phyloP scores from a whole-genome alignment of 2,329 filamentous ascomycete genomes.

The Calonectria henricotiae region DNA sequence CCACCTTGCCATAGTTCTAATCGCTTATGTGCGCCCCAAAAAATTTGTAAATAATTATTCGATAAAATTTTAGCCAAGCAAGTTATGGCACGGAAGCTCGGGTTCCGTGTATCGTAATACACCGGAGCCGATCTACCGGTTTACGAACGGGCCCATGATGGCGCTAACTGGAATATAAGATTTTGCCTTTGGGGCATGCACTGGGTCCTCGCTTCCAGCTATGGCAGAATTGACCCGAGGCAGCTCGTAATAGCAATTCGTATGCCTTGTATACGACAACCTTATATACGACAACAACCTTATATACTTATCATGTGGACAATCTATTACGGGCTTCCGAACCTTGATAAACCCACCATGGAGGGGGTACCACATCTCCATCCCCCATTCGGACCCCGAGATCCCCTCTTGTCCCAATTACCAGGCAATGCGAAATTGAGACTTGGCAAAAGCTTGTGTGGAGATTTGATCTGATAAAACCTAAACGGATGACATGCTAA shows the following conservation, averaged over 20 bases:
- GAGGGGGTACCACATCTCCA: not conserved
- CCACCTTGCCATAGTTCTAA: too few relatives aligned
- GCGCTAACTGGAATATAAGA: not conserved
- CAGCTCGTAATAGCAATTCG: not conserved
- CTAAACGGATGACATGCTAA: not conserved
- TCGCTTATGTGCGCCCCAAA: not conserved
- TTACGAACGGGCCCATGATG: not conserved
- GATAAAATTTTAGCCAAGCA: not conserved
- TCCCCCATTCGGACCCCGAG: not conserved
- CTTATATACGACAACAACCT: not conserved
- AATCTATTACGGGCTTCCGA: not conserved
- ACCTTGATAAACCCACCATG: not conserved
- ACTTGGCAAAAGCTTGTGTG: not conserved
- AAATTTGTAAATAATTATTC: not conserved
- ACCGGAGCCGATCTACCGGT: not conserved
- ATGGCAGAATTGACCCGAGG: not conserved
- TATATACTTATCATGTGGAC: not conserved
- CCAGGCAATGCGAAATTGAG: not conserved
- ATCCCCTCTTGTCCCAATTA: not conserved
- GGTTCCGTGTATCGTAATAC: not conserved
- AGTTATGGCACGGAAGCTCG: not conserved
- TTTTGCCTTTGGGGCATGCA: not conserved
- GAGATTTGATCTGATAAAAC: not conserved
- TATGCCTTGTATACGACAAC: too few relatives aligned
- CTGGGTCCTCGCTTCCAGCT: not conserved